Percentiles rank a stretch among this genome's conserved stretches.
These are phyloP conservation scores for Hypholoma sublateritium DNA, from an alignment of 768 basidiomycete genomes.

Conservation along the genomic window DNA sequence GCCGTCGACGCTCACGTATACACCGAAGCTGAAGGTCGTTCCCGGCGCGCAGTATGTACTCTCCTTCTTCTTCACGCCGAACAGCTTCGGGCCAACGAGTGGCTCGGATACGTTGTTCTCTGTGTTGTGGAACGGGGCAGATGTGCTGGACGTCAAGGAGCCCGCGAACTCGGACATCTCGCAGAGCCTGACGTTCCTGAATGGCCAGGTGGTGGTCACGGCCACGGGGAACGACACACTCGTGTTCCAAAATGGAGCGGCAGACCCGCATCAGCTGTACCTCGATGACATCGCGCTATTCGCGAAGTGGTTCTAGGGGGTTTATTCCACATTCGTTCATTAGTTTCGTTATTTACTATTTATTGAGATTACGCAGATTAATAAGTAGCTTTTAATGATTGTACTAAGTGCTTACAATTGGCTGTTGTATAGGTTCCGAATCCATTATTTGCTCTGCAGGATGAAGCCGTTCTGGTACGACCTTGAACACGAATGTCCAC, in stretches of 20 bases:
- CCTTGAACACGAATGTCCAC: conserved; percentile 31
- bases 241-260: not conserved
- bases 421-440: not conserved
- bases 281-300: not conserved
- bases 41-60: not conserved
- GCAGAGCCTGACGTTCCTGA: not conserved
- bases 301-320: not conserved
- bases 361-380: not conserved
- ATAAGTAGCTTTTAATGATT: not conserved
- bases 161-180: not conserved
- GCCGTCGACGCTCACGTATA: conserved; percentile 7
- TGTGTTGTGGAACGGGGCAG: not conserved
- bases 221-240: not conserved
- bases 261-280: not conserved
- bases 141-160: not conserved
- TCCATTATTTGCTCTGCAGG: not conserved
- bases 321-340: not conserved
- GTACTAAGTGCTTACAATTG: not conserved
- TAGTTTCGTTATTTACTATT: not conserved
- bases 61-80: conserved; percentile 1
- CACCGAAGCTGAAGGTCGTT: not conserved
- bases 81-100: not conserved
- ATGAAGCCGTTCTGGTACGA: not conserved
- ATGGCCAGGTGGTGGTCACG: not conserved
- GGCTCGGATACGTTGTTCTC: not conserved